Base-by-base conservation (phyloP, 441 rosid species). In the Erodium trifolium region DNA sequence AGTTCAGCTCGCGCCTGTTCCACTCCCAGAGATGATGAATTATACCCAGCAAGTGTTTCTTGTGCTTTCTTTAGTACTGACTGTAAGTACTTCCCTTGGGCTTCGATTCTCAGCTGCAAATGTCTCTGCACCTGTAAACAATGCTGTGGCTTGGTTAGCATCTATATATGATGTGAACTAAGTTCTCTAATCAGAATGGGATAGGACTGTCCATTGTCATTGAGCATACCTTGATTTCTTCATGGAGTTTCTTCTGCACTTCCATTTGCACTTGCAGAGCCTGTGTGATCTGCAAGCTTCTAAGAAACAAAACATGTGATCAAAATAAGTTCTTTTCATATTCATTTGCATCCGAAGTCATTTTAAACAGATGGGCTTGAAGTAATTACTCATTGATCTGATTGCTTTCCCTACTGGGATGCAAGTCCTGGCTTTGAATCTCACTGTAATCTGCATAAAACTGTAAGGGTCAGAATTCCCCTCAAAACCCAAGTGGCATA, bases 251-350 rank as follows among this genome's bases (percentile, higher is more conserved):
- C 75, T 84, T 85, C 75, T 94, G 96, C 70, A 88, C 99, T 82
- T 91, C 96, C 97, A 89, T 87, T 73, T 94, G 99, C 82, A 85
- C 75, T 83, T 82, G 91, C 67, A 88, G 88, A 80, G 96, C 96
- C 75, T 85, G 89, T 62, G 90, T 81, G 68, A 91, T 89, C 85
- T 86, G 86, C 75, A 82, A 72, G 70, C 85, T 84, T 75, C 91
- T 88, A 84, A 72, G 53, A 72, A 78, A 76, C 70, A 70, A 35
- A 80, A 71, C 57, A 77, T 12, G 55, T 67, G 66, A 57, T 69
- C 16, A 65, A 63, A 67, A 23, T 16, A 31, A 34, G 41, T 9
- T 11, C 65, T 67, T 69, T 66, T 23, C 63, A 45, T 23, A 14
- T 49, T n/a, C 45, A 47, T 68, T 65, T 39, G 37, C 27, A 57